A percentile compares a stretch with the other conserved stretches of the same genome.
Conservation (phyloP, 2,329 filamentous ascomycete species). For the Colletotrichum liaoningense region DNA sequence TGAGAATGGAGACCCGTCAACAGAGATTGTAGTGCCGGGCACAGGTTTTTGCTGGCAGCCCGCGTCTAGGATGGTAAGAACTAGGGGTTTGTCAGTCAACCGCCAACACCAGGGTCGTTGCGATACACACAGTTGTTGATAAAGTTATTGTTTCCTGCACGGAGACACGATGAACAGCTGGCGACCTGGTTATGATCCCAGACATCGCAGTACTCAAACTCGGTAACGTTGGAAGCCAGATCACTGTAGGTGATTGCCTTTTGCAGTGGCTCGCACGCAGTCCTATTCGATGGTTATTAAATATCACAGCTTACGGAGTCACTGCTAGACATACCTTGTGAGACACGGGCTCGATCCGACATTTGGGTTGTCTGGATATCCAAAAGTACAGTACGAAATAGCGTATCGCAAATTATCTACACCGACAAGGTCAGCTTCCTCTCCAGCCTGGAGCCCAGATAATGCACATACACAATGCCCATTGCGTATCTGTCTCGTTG, state of each 20-base stretch:
- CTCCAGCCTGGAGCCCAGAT: neutral
- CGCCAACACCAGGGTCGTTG: neutral
- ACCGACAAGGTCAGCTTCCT: no score
- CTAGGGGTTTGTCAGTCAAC: slow-evolving; percentile 40
- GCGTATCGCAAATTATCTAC: slow-evolving; percentile 49
- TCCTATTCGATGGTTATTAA: slow-evolving; percentile 47
- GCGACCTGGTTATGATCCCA: slow-evolving; percentile 55
- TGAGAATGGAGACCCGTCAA: slow-evolving; percentile 66
- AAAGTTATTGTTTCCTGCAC: slow-evolving; percentile 47
- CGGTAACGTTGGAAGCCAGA: slow-evolving; percentile 54
- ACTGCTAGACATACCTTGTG: slow-evolving; percentile 56
- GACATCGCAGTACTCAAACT: slow-evolving; percentile 65
- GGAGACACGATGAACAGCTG: slow-evolving; percentile 63
- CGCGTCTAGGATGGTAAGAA: slow-evolving; percentile 63
- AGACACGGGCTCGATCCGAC: slow-evolving; percentile 59
- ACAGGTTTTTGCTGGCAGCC: slow-evolving; percentile 65
- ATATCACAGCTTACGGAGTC: neutral
- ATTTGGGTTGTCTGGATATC: slow-evolving; percentile 55
- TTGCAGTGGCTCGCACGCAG: slow-evolving; percentile 62
- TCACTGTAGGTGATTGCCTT: slow-evolving; percentile 61
- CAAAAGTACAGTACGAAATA: slow-evolving; percentile 66
- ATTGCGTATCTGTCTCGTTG: slow-evolving; percentile 64
- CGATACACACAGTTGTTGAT: slow-evolving; percentile 62
- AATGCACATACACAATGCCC: slow-evolving; percentile 63
- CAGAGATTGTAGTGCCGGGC: slow-evolving; percentile 58